Evolutionary conservation across 1,139 yeast genomes (phyloP), one percentile per base, ranked within the genome.

Genomic region (Casaregolazyma suthepensis): DNA sequence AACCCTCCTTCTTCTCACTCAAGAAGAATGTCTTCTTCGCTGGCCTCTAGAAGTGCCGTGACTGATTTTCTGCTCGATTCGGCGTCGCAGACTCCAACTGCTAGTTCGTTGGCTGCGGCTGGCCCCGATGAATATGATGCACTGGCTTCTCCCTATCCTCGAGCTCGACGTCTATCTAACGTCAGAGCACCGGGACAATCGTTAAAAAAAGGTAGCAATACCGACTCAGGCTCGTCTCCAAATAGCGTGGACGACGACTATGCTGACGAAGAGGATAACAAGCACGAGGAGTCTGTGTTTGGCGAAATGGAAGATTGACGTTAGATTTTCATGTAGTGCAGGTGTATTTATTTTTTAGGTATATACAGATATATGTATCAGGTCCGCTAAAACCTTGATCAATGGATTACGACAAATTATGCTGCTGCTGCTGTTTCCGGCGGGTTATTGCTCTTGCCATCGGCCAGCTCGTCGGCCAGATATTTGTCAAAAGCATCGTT

Each of bases 401-500:
- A 23, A 20, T 19, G 26, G 10, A 7, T 20, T 17, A 44, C 29
- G 20, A 13, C 29, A 17, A n/a, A 45, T 45, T 17, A 17, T 29
- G 42, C 20, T 9, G 51, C 51, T 4, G 51, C 46, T 6, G 51
- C 35, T 15, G 51, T 31, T 15, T 37, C 51, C 4, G 29, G 45
- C 9, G 20, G 29, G 15, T 43, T 46, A 17, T 42, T 26, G 10
- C 50, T 42, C 23, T 40, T 44, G 22, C n/a, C n/a, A 13, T 17
- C 29, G 22, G 22, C 52, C 48, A 49, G 45, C 44, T 58, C 63
- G 42, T 61, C 63, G 37, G 61, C 60, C 26, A 76, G 68, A 67
- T 93, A 93, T 69, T 91, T 90, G 71, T 89, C 96, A 72, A 91
- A 91, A 2, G 96, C 96, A 64, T 89, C 96, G 64, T 90, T 90